These are phyloP conservation scores for Cutaneotrichosporon sp. DNA, from an alignment of 1,284 basidiomycete species.

Conservation along the genomic window DNA sequence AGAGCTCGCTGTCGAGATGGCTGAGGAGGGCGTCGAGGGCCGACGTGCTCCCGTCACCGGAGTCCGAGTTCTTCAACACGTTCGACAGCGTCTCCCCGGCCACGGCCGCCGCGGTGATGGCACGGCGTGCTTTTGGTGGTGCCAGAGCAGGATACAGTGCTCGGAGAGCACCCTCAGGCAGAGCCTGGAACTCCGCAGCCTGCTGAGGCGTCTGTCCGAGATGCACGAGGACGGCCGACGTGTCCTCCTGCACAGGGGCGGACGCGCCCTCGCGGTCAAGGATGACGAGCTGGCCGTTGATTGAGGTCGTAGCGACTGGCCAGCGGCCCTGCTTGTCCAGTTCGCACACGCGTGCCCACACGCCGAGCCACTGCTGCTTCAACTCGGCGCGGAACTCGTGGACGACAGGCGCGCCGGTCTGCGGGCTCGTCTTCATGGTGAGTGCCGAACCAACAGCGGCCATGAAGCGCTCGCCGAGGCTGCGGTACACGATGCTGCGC, in stretches of 20 bases:
- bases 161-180: constrained; percentile 34
- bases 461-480: constrained; percentile 72
- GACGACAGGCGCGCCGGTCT: constrained; percentile 75
- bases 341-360: constrained; percentile 82
- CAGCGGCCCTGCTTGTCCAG: constrained; percentile 80
- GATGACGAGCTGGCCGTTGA: constrained; percentile 58
- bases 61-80: constrained; percentile 31
- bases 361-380: constrained; percentile 90
- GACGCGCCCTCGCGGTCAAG: constrained; percentile 77
- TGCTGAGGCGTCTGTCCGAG: constrained; percentile 27
- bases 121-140: constrained; percentile 29
- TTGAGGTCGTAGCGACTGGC: constrained; percentile 60
- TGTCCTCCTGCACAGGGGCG: constrained; percentile 65
- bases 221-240: constrained; percentile 60
- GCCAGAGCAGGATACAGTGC: constrained; percentile 33
- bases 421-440: constrained; percentile 67
- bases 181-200: constrained; percentile 26
- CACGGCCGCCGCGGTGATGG: constrained; percentile 33
- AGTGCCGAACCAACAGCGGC: constrained; percentile 85
- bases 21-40: constrained; percentile 38
- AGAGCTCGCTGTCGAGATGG: constrained; percentile 24
- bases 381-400: constrained; percentile 77
- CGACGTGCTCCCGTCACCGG: constrained; percentile 30
- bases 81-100: constrained; percentile 31
- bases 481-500: constrained; percentile 57